Evolutionary conservation across 2,329 filamentous ascomycete genomes (phyloP).

Genomic region (Alternaria gaisen): DNA sequence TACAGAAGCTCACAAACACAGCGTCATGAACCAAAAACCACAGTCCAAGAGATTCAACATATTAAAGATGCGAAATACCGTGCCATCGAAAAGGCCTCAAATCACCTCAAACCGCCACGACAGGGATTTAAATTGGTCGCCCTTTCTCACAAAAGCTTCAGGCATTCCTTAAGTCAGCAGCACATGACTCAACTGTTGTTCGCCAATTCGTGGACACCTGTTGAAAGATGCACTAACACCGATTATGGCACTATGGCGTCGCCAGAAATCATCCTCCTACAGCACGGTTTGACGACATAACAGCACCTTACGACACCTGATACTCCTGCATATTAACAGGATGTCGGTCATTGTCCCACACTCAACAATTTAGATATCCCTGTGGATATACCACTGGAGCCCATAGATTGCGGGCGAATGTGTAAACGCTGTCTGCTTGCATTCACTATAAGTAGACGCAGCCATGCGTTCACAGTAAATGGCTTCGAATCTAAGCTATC

Average conservation of each 20-base stretch:
- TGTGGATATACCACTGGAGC: neutral
- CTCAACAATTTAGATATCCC: neutral
- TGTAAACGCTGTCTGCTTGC: neutral
- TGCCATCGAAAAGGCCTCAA: slow-evolving; percentile 3
- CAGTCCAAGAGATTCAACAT: neutral
- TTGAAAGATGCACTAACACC: neutral
- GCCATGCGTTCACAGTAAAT: neutral
- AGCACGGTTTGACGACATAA: neutral
- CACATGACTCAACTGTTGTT: neutral
- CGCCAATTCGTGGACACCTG: neutral
- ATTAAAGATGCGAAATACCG: neutral
- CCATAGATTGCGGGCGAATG: neutral
- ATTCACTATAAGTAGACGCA: neutral
- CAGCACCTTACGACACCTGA: neutral
- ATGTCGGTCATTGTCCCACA: neutral
- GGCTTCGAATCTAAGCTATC: neutral
- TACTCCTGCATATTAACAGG: neutral
- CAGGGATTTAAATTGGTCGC: slow-evolving; percentile 1
- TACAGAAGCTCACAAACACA: neutral
- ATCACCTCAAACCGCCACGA: slow-evolving; percentile 5
- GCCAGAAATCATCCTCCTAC: neutral
- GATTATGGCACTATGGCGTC: neutral
- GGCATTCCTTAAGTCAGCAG: neutral
- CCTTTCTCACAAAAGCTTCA: neutral
- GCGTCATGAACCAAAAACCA: neutral